Percentiles rank a stretch among this genome's conserved stretches.
phyloP scores from a whole-genome alignment of 768 basidiomycete genomes.

The Lactarius trivialis region DNA sequence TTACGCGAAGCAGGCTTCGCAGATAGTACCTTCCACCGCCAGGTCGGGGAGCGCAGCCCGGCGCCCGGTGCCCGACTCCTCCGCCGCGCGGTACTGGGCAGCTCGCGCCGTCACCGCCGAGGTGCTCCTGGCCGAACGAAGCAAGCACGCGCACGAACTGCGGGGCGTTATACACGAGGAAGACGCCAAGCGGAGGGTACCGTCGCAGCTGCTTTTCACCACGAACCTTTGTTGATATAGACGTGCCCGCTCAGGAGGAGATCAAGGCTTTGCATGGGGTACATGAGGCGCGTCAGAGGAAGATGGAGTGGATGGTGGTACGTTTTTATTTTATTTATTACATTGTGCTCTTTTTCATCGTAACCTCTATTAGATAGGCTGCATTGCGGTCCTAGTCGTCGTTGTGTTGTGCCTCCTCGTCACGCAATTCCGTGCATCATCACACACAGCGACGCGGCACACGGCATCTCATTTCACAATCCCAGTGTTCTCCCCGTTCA shows the following conservation, averaged over 20 bases:
- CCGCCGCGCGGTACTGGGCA: slow-evolving; percentile 59
- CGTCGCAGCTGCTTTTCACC: slow-evolving; percentile 20
- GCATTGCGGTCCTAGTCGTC: slow-evolving; percentile 14
- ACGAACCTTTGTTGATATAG: slow-evolving; percentile 36
- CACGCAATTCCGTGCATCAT: neutral
- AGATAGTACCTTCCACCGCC: neutral
- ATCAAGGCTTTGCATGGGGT: neutral
- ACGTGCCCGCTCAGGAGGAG: slow-evolving; percentile 25
- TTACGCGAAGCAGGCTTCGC: neutral
- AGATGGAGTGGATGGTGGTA: slow-evolving; percentile 16
- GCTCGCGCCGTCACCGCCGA: slow-evolving; percentile 61
- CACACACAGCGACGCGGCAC: slow-evolving; percentile 17
- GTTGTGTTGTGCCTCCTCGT: slow-evolving; percentile 8
- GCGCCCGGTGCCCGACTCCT: neutral
- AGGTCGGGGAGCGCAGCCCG: neutral
- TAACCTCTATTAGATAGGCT: slow-evolving; percentile 4
- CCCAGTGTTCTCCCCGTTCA: slow-evolving; percentile 71
- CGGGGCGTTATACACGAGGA: slow-evolving; percentile 35
- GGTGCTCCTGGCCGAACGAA: slow-evolving; percentile 45
- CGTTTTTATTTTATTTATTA: slow-evolving; percentile 14
- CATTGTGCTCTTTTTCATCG: neutral
- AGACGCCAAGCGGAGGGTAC: slow-evolving; percentile 43
- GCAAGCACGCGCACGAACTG: slow-evolving; percentile 45
- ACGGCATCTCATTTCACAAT: slow-evolving; percentile 63
- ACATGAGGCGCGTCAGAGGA: slow-evolving; percentile 1